Evolutionary conservation across 768 basidiomycete species (phyloP).

Genomic region (Rhizopogon vulgaris): DNA sequence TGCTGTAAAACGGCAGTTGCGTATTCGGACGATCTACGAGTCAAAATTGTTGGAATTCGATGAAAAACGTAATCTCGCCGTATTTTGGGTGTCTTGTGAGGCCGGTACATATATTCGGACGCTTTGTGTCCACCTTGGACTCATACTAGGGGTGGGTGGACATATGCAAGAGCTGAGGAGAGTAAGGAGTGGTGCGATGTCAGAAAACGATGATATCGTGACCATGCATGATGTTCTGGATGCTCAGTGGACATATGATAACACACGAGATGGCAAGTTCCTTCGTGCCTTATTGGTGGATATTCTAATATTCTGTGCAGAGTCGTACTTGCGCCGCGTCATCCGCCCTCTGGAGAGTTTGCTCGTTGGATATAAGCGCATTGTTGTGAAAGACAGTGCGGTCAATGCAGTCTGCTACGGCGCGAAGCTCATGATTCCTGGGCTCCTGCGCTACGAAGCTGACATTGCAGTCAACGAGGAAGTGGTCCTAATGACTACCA

Average conservation of each 20-base stretch:
- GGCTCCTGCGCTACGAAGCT: constrained; percentile 90
- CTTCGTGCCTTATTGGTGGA: constrained; percentile 2
- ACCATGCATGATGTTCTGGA: constrained; percentile 99
- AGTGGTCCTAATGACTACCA: constrained; percentile 97
- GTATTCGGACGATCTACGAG: constrained; percentile 95
- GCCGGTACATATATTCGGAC: constrained; percentile 97
- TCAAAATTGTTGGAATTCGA: constrained; percentile 96
- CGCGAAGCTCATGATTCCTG: constrained; percentile 99
- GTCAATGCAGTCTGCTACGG: constrained; percentile 99
- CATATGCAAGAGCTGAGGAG: constrained; percentile 99
- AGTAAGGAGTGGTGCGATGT: constrained; percentile 93
- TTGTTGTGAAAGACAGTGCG: constrained; percentile 98
- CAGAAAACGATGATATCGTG: constrained; percentile 96
- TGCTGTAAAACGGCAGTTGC: constrained; percentile 96
- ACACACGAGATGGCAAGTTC: constrained; percentile 81
- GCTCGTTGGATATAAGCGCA: constrained; percentile 93
- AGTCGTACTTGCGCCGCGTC: constrained; percentile 92
- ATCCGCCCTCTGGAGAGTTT: constrained; percentile 93
- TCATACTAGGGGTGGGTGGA: constrained; percentile 94
- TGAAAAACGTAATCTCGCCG: constrained; percentile 91
- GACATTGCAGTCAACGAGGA: constrained; percentile 95
- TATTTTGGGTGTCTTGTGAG: constrained; percentile 99
- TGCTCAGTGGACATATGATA: constrained; percentile 98
- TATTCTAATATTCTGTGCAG: constrained; percentile 35
- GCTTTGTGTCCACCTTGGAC: constrained; percentile 93